A percentile compares a stretch with the other conserved stretches of the same genome.
Conservation (phyloP, 148 eudicot species). For the Beta vulgaris region DNA sequence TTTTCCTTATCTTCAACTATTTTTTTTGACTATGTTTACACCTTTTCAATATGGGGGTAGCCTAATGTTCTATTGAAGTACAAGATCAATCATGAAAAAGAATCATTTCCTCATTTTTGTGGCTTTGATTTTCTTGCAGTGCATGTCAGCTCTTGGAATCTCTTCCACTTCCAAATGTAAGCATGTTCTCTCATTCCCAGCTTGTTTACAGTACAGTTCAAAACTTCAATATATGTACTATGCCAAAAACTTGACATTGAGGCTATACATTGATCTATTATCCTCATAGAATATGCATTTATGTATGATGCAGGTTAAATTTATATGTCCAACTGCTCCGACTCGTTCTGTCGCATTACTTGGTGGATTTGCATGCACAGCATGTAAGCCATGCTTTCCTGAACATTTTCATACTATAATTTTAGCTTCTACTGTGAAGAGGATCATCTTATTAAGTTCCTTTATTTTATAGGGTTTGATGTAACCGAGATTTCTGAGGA, state of each 20-base stretch:
- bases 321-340: conserved; percentile 99
- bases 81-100: neutral
- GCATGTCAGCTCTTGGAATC: conserved; percentile 76
- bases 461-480: conserved; percentile 70
- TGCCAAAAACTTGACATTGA: neutral
- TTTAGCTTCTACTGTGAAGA: neutral
- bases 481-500: conserved; percentile 86
- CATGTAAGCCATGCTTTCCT: conserved; percentile 53
- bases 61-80: neutral
- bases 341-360: conserved; percentile 85
- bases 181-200: conserved; percentile 19
- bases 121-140: conserved; percentile 50
- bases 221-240: no score
- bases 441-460: neutral
- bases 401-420: no score
- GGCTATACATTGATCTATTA: neutral
- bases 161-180: conserved; percentile 96
- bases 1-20: neutral
- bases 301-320: conserved; percentile 77
- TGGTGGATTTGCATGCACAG: conserved; percentile 94
- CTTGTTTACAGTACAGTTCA: no score
- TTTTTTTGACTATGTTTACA: neutral
- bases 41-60: neutral
- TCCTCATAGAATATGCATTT: conserved; percentile 3
- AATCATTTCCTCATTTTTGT: conserved; percentile 8